phyloP scores from a whole-genome alignment of 148 eudicot species.

The Amaranthus hypochondriacus region DNA sequence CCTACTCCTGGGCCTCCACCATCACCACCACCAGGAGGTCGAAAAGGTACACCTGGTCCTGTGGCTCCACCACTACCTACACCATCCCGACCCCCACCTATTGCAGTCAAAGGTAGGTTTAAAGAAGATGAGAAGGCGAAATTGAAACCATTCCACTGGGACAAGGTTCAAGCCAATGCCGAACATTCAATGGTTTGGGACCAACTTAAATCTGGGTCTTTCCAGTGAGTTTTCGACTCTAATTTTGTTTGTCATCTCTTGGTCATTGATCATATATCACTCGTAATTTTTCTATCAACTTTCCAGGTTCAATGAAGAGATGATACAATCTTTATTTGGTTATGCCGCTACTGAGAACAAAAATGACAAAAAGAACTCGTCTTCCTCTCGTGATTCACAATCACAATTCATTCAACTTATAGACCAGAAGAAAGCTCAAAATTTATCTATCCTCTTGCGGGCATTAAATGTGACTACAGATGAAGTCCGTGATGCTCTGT shows the following conservation, averaged over 20 bases:
- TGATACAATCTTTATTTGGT: slow-evolving; percentile 90
- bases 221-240: slow-evolving; percentile 54
- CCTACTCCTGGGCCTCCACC: slow-evolving; percentile 33
- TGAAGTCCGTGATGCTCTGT: slow-evolving; percentile 73
- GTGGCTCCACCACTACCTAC: slow-evolving; percentile 21
- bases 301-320: slow-evolving; percentile 84
- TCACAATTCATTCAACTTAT: slow-evolving; percentile 59
- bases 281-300: slow-evolving; percentile 3
- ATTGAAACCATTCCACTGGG: slow-evolving; percentile 94
- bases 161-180: slow-evolving; percentile 80
- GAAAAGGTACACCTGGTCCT: slow-evolving; percentile 25
- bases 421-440: slow-evolving; percentile 74
- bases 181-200: slow-evolving; percentile 95
- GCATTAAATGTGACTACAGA: slow-evolving; percentile 67
- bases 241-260: background rate
- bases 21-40: slow-evolving; percentile 18
- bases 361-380: slow-evolving; percentile 37
- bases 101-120: slow-evolving; percentile 23
- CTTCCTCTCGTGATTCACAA: slow-evolving; percentile 42
- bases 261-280: background rate
- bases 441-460: slow-evolving; percentile 56
- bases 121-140: slow-evolving; percentile 51
- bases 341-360: slow-evolving; percentile 50
- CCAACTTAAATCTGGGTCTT: slow-evolving; percentile 78
- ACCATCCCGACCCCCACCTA: slow-evolving; percentile 40